Conservation (phyloP, 1,139 yeast genomes). For the Candida neerlandica region DNA sequence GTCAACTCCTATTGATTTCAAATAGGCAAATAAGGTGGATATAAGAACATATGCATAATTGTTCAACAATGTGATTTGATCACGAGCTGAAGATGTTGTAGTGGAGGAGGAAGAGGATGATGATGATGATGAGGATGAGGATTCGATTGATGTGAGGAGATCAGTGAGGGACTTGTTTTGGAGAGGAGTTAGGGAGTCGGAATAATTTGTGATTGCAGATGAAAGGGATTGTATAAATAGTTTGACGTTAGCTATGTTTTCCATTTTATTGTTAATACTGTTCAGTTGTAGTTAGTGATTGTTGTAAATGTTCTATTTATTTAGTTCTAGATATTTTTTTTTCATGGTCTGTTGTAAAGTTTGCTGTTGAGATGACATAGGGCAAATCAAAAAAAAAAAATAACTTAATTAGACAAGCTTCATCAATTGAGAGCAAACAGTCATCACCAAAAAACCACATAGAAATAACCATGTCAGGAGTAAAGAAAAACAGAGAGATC, state of each 20-base stretch:
- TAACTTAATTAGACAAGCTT: neutral
- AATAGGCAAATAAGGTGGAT: constrained; percentile 54
- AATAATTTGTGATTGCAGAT: constrained; percentile 32
- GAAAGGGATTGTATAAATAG: constrained; percentile 30
- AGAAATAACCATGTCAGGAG: constrained; percentile 6
- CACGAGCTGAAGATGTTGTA: constrained; percentile 28
- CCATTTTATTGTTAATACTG: constrained; percentile 35
- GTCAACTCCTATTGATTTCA: constrained; percentile 62
- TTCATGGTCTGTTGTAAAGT: neutral
- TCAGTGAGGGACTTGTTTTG: constrained; percentile 41
- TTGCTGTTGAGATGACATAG: neutral
- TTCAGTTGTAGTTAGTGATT: neutral
- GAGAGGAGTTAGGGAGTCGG: constrained; percentile 33
- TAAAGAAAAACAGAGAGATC: constrained; percentile 69
- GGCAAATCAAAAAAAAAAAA: neutral
- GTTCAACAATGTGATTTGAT: constrained; percentile 38
- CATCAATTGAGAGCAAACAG: too few relatives aligned
- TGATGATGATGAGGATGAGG: constrained; percentile 3
- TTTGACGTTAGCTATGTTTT: constrained; percentile 37
- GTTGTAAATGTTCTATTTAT: neutral
- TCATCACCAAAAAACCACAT: neutral
- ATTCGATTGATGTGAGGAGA: constrained; percentile 26
- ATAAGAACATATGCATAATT: constrained; percentile 48
- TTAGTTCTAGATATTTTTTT: neutral
- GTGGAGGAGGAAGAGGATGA: neutral